Percentiles rank a stretch among this genome's conserved stretches.
Conservation (phyloP, 139 green algal species). For the Picochlorum sp. region DNA sequence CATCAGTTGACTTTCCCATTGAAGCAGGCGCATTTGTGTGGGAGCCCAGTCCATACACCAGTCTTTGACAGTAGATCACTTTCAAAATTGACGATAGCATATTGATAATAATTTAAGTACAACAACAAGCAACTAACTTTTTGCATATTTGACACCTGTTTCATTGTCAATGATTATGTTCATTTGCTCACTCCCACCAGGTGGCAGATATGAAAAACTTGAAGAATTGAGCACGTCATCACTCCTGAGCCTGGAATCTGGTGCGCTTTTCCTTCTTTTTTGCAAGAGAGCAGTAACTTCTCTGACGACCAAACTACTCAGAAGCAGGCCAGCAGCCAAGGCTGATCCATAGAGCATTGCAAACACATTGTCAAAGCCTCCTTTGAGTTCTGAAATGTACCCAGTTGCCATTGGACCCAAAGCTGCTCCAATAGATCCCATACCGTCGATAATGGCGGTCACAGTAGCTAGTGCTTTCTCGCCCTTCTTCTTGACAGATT, state of each 20-base stretch:
- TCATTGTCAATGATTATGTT: conserved; percentile 14
- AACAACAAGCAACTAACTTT: conserved; percentile 11
- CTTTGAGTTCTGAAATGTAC: conserved; percentile 56
- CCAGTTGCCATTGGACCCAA: conserved; percentile 86
- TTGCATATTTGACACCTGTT: not conserved
- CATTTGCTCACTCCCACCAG: not conserved
- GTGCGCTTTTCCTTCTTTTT: not conserved
- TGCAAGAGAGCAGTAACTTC: conserved; percentile 8
- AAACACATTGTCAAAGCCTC: conserved; percentile 84
- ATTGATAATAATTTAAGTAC: too few species aligned
- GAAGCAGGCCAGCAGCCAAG: conserved; percentile 38
- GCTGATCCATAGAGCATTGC: conserved; percentile 72
- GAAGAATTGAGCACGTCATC: conserved; percentile 5
- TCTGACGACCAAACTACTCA: conserved; percentile 14
- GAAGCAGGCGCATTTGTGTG: conserved; percentile 37
- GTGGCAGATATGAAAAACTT: conserved; percentile 5
- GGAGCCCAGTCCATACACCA: conserved; percentile 29
- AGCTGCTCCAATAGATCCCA: conserved; percentile 83
- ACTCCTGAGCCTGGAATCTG: not conserved
- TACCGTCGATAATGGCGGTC: conserved; percentile 96
- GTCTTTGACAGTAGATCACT: too few species aligned
- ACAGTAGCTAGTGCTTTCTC: conserved; percentile 87
- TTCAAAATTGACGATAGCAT: conserved; percentile 21
- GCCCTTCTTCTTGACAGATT: conserved; percentile 45
- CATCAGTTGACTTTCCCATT: conserved; percentile 21